Percentiles rank a stretch among this genome's conserved stretches.
These are phyloP conservation scores for Termitomyces sp. DNA, from an alignment of 768 basidiomycete genomes.

Conservation along the genomic window DNA sequence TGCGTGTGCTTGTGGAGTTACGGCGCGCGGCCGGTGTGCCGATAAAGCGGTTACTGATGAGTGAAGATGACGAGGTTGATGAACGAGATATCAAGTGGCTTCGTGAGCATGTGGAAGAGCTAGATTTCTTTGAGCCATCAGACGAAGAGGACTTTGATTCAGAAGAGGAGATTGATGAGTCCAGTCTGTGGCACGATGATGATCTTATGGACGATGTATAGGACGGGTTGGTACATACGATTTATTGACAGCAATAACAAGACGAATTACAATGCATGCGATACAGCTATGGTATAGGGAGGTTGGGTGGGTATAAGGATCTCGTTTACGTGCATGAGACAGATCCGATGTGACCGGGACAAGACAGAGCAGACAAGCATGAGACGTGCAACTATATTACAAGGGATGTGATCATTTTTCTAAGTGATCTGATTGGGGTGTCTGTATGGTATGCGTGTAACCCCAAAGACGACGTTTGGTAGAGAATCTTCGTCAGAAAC, in stretches of 20 bases:
- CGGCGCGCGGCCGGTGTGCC: conserved; percentile 44
- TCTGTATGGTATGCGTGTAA: conserved; percentile 36
- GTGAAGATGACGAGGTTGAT: conserved; percentile 41
- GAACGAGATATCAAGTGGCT: conserved; percentile 51
- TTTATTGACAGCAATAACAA: conserved; percentile 1
- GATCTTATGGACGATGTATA: neutral
- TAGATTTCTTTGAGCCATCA: conserved; percentile 60
- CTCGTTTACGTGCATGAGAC: neutral
- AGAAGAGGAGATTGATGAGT: conserved; percentile 22
- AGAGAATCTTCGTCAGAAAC: conserved; percentile 32
- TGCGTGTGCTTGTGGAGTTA: conserved; percentile 45
- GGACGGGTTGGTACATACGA: neutral
- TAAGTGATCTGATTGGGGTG: conserved; percentile 13
- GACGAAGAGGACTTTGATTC: conserved; percentile 43
- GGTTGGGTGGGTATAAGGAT: neutral
- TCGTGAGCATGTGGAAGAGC: conserved; percentile 42
- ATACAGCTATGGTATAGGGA: neutral
- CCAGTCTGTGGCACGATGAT: neutral
- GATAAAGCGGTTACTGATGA: conserved; percentile 46
- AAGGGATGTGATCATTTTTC: conserved; percentile 2
- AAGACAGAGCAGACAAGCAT: neutral
- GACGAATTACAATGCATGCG: neutral
- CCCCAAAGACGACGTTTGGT: conserved; percentile 51
- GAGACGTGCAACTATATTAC: conserved; percentile 1
- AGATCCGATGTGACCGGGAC: conserved; percentile 8